Evolutionary conservation across 768 basidiomycete species (phyloP).

Genomic region (Erythrobasidium yunnanense): DNA sequence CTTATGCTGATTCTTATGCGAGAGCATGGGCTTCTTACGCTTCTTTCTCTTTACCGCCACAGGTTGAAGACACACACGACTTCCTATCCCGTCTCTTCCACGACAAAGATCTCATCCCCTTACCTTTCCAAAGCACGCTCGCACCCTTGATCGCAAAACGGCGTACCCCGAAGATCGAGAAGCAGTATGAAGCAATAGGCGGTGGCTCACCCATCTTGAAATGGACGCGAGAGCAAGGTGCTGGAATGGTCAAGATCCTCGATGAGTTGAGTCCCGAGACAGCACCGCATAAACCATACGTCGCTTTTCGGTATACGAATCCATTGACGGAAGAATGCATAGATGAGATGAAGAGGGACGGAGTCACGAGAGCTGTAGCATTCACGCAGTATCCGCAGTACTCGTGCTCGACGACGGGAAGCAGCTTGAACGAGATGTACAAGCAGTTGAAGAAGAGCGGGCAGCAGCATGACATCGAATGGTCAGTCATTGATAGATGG

Average conservation of each 20-base stretch:
- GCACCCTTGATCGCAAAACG: conserved; percentile 81
- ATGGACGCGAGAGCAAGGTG: conserved; percentile 79
- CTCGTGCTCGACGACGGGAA: conserved; percentile 94
- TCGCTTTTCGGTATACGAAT: conserved; percentile 82
- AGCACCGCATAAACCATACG: conserved; percentile 90
- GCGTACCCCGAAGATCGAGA: conserved; percentile 81
- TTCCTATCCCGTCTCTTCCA: conserved; percentile 86
- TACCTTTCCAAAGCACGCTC: conserved; percentile 77
- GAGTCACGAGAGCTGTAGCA: conserved; percentile 80
- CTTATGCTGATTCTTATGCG: no score
- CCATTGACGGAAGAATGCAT: conserved; percentile 77
- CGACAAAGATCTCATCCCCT: conserved; percentile 83
- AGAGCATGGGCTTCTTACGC: neutral
- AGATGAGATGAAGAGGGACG: conserved; percentile 73
- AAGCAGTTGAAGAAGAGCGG: conserved; percentile 48
- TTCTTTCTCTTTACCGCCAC: conserved; percentile 1
- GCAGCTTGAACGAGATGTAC: conserved; percentile 87
- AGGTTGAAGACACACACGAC: conserved; percentile 85
- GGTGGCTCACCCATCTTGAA: conserved; percentile 90
- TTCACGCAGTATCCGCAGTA: conserved; percentile 99
- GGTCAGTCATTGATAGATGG: conserved; percentile 99
- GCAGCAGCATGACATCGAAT: conserved; percentile 60
- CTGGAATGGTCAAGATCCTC: conserved; percentile 74
- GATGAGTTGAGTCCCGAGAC: conserved; percentile 89
- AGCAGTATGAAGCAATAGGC: conserved; percentile 88